Conservation (phyloP, 208 protist species). For the Crithidia brevicula region DNA sequence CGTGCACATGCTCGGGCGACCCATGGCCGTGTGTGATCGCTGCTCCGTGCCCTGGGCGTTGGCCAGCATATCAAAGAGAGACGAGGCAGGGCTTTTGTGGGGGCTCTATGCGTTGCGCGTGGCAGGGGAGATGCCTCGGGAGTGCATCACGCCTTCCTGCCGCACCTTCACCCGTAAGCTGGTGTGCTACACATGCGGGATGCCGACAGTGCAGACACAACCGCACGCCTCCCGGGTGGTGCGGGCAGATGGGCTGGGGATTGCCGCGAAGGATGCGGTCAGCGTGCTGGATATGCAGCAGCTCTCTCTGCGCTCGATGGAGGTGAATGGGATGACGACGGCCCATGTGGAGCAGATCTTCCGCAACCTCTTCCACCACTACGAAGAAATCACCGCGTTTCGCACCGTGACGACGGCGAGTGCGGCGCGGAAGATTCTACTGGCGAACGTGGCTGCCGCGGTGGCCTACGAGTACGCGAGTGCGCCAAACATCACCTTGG, state of each 20-base stretch:
- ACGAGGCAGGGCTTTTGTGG: slow-evolving; percentile 54
- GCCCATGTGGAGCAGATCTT: slow-evolving; percentile 53
- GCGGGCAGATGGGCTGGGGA: slow-evolving; percentile 18
- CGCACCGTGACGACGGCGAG: slow-evolving; percentile 29
- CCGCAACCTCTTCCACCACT: slow-evolving; percentile 47
- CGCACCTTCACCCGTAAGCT: slow-evolving; percentile 46
- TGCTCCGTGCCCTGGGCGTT: slow-evolving; percentile 69
- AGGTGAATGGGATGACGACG: slow-evolving; percentile 37
- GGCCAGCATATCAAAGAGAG: slow-evolving; percentile 38
- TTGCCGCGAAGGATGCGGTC: slow-evolving; percentile 15
- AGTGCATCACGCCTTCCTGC: slow-evolving; percentile 62
- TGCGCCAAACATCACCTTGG: slow-evolving; percentile 63
- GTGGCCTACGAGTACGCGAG: slow-evolving; percentile 73
- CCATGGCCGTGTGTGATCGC: slow-evolving; percentile 56
- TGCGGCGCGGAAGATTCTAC: slow-evolving; percentile 55
- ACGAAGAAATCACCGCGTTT: slow-evolving; percentile 61
- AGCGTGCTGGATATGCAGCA: slow-evolving; percentile 45
- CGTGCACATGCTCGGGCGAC: slow-evolving; percentile 52
- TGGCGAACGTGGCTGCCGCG: slow-evolving; percentile 54
- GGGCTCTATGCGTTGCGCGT: slow-evolving; percentile 69
- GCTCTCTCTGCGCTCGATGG: slow-evolving; percentile 34
- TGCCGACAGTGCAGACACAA: slow-evolving; percentile 67
- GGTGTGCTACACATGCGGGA: slow-evolving; percentile 52
- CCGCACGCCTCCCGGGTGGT: slow-evolving; percentile 63
- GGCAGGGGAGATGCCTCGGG: slow-evolving; percentile 59